A percentile compares a stretch with the other conserved stretches of the same genome.
phyloP scores from a whole-genome alignment of 768 basidiomycete genomes.

The Pluteus cervinus region DNA sequence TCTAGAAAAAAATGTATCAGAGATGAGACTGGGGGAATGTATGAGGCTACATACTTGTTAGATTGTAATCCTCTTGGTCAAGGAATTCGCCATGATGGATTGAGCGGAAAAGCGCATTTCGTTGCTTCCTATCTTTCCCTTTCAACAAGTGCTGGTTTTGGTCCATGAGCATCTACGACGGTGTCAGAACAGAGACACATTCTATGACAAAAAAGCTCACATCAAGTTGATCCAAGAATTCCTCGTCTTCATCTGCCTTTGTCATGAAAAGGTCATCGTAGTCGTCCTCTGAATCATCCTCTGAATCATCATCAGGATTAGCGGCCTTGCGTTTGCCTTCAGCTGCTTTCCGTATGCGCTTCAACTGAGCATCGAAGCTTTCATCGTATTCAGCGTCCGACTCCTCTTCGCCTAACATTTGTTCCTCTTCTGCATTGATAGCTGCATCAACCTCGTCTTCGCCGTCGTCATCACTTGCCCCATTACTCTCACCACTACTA shows the following conservation, averaged over 20 bases:
- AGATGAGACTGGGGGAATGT: not conserved
- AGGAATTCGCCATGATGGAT: slow-evolving; percentile 52
- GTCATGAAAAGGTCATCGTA: slow-evolving; percentile 14
- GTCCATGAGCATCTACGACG: slow-evolving; percentile 53
- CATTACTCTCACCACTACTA: slow-evolving; percentile 15
- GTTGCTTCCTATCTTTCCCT: slow-evolving; percentile 38
- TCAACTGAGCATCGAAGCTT: slow-evolving; percentile 41
- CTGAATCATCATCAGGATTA: slow-evolving; percentile 27
- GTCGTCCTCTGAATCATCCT: slow-evolving; percentile 22
- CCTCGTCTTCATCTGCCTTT: slow-evolving; percentile 52
- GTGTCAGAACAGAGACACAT: not conserved
- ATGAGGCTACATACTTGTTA: slow-evolving; percentile 41
- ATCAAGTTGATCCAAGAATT: slow-evolving; percentile 46
- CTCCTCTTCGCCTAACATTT: slow-evolving; percentile 39
- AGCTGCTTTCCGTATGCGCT: slow-evolving; percentile 28
- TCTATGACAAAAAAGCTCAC: slow-evolving; percentile 26
- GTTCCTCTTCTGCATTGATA: slow-evolving; percentile 31
- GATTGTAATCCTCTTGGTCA: slow-evolving; percentile 32
- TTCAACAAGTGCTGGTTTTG: slow-evolving; percentile 45
- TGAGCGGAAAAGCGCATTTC: slow-evolving; percentile 54
- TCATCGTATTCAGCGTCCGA: slow-evolving; percentile 29
- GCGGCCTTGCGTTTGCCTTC: slow-evolving; percentile 17
- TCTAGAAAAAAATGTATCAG: slow-evolving; percentile 2
- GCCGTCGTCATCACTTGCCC: slow-evolving; percentile 27
- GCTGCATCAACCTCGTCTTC: slow-evolving; percentile 23